phyloP scores from a whole-genome alignment of 1,284 basidiomycete species.

The Tylopilus sp. region DNA sequence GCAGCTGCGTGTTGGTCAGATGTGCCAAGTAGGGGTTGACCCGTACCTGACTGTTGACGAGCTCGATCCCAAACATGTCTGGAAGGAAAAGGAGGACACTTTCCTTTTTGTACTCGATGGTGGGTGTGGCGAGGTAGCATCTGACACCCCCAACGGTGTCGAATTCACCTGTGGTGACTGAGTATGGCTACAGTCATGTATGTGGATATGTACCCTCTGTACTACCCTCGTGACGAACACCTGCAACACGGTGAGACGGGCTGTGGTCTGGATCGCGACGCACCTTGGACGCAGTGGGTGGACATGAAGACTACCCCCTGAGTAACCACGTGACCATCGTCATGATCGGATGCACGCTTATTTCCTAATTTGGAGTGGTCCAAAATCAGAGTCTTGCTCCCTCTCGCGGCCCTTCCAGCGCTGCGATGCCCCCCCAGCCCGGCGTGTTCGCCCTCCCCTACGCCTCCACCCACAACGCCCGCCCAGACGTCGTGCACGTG shows the following conservation, averaged over 20 bases:
- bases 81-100: slow-evolving; percentile 58
- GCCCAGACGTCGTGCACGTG: slow-evolving; percentile 32
- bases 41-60: slow-evolving; percentile 47
- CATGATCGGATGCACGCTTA: slow-evolving; percentile 23
- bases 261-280: too few relatives aligned
- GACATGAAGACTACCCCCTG: not conserved
- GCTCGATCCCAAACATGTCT: slow-evolving; percentile 62
- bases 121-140: slow-evolving; percentile 52
- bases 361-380: slow-evolving; percentile 13
- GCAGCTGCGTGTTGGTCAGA: slow-evolving; percentile 26
- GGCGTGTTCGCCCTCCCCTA: slow-evolving; percentile 53
- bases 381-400: slow-evolving; percentile 9
- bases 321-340: slow-evolving; percentile 21
- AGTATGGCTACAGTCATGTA: too few relatives aligned
- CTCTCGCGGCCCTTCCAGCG: not conserved
- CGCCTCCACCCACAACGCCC: slow-evolving; percentile 43
- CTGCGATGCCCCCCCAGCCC: slow-evolving; percentile 51
- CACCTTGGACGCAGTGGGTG: not conserved
- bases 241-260: not conserved
- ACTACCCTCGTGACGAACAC: slow-evolving; percentile 26
- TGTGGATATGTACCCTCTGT: slow-evolving; percentile 25
- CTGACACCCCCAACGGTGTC: slow-evolving; percentile 48
- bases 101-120: slow-evolving; percentile 49
- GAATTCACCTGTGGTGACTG: slow-evolving; percentile 7
- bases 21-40: too few relatives aligned